Evolutionary conservation across 805 yeast genomes (phyloP), one percentile per base, ranked within the genome.

Genomic region (Yamadazyma olivae): DNA sequence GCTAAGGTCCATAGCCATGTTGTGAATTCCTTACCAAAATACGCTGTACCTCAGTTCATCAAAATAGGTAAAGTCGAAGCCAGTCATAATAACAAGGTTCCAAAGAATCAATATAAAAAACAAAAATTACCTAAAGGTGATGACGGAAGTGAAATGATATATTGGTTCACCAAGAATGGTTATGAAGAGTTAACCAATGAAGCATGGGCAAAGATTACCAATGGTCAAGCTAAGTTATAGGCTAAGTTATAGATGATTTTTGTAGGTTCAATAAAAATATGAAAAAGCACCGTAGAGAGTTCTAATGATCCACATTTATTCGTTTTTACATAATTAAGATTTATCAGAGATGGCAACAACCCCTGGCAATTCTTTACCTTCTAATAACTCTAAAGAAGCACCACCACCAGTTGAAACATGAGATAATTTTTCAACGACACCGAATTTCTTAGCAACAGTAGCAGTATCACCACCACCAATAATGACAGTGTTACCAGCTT

Each of bases 371-470:
- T 77, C 93, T 81, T 93, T 93, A 74, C 99, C 99, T 77, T 93
- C 99, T 64, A 93, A 81, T 64, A 93, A 83, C 75, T 93, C 99
- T 65, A 93, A 80, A 47, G 98, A 91, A 53, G 99, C 99, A 79
- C 99, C 99, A 74, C 99, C 99, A 74, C 99, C 99, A 48, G 99
- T 93, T 53, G 98, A 91, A 52, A 93, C 96, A 71, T 93, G 99
- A 36, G 97, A 88, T 59, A 93, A 79, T 77, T 93, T 87, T 64
- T 87, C 96, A 55, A 87, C 90, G 50, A 83, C 96, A 64, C 96
- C 96, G 72, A 74, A 93, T 78, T 93, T 93, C 88, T 91, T 91
- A 60, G 96, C 96, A 53, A 90, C 93, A 51, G 99, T 93, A 54
- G 99, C 99, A 57, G 99, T 93, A 73, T 93, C 99, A 79, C 99